Evolutionary conservation across 148 eudicot genomes (phyloP).

Genomic region (Silene latifolia): DNA sequence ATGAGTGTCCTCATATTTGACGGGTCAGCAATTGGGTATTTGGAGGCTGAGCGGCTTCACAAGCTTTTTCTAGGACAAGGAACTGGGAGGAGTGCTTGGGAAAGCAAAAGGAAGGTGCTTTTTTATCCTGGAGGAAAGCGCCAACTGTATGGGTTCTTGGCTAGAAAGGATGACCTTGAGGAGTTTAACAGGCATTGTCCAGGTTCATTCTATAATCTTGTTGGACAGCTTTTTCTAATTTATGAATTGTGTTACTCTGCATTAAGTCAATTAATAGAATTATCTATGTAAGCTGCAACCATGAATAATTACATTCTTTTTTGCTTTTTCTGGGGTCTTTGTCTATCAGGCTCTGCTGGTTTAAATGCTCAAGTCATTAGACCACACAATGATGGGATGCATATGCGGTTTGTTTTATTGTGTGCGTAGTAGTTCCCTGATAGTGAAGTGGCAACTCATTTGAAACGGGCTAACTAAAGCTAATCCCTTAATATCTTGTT

Average conservation of each 20-base stretch:
- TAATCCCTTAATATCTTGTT: neutral
- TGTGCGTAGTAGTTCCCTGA: neutral
- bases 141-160: slow-evolving; percentile 70
- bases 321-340: too few species aligned
- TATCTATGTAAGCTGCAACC: too few species aligned
- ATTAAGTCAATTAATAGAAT: neutral
- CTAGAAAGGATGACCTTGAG: slow-evolving; percentile 54
- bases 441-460: neutral
- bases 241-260: neutral
- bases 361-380: too few species aligned
- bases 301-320: too few species aligned
- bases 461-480: neutral
- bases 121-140: slow-evolving; percentile 65
- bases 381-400: too few species aligned
- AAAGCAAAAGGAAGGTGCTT: slow-evolving; percentile 19
- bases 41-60: slow-evolving; percentile 69
- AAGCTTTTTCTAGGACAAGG: slow-evolving; percentile 45
- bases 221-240: neutral
- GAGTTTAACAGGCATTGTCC: slow-evolving; percentile 53
- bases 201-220: slow-evolving; percentile 32
- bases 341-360: too few species aligned
- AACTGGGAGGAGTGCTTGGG: slow-evolving; percentile 63
- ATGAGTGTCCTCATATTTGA: slow-evolving; percentile 68
- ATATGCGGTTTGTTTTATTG: too few species aligned
- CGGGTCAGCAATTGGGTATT: slow-evolving; percentile 51